These are phyloP conservation scores for Scleroderma bovista DNA, from an alignment of 768 basidiomycete genomes.

Conservation along the genomic window DNA sequence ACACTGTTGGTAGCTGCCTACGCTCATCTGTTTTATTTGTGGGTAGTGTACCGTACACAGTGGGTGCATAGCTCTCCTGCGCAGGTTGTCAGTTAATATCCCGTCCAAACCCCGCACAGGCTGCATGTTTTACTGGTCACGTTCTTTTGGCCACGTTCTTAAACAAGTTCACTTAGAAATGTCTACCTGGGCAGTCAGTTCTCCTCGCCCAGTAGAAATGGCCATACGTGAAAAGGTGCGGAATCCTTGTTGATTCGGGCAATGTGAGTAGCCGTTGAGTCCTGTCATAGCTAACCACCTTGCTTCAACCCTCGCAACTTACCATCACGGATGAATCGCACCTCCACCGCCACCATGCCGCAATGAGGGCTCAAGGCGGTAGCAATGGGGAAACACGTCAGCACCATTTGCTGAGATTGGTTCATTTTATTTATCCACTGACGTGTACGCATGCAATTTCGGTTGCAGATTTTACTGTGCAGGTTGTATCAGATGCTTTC, in stretches of 20 bases:
- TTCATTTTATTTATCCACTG: slow-evolving; percentile 8
- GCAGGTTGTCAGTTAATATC: slow-evolving; percentile 11
- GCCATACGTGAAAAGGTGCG: slow-evolving; percentile 57
- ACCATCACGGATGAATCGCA: slow-evolving; percentile 76
- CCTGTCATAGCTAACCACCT: slow-evolving; percentile 48
- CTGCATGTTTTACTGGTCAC: slow-evolving; percentile 22
- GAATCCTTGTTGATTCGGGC: slow-evolving; percentile 13
- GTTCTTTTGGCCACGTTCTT: slow-evolving; percentile 15
- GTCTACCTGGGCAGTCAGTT: slow-evolving; percentile 20
- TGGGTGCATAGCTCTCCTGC: not conserved
- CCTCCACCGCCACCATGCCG: slow-evolving; percentile 78
- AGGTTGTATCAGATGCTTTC: slow-evolving; percentile 69
- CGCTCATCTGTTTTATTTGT: not conserved
- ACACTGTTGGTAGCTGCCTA: not conserved
- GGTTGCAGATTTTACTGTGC: slow-evolving; percentile 65
- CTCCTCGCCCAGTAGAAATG: slow-evolving; percentile 48
- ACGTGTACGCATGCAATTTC: slow-evolving; percentile 16
- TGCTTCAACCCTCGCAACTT: slow-evolving; percentile 59
- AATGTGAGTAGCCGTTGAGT: slow-evolving; percentile 17
- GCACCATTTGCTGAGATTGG: slow-evolving; percentile 29
- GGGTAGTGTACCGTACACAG: not conserved
- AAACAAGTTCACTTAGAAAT: slow-evolving; percentile 20
- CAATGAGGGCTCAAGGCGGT: slow-evolving; percentile 69
- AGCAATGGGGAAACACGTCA: slow-evolving; percentile 78
- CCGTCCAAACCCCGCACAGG: slow-evolving; percentile 7